Conservation (phyloP, 2,329 filamentous ascomycete species). For the Fusarium sarcochroum region DNA sequence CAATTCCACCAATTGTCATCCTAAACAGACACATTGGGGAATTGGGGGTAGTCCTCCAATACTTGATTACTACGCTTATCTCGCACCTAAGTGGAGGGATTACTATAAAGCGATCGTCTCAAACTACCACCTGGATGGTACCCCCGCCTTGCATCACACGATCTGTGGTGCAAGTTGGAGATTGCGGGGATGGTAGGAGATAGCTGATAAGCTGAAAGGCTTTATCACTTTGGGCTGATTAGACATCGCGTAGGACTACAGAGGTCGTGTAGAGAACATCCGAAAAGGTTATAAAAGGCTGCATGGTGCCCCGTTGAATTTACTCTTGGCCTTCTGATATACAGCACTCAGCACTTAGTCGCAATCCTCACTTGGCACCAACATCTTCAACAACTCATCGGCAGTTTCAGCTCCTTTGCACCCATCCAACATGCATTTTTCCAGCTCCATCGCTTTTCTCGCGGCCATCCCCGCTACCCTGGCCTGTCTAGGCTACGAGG, state of each 20-base stretch:
- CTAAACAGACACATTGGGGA: background rate
- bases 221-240: background rate
- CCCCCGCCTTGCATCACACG: background rate
- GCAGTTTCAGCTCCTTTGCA: background rate
- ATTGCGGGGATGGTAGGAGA: background rate
- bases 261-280: rapidly evolving
- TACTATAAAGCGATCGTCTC: background rate
- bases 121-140: background rate
- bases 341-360: background rate
- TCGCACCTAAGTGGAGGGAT: conserved; percentile 11
- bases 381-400: background rate
- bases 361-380: background rate
- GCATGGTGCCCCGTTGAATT: background rate
- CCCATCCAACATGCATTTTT: conserved; percentile 6
- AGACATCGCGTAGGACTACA: background rate
- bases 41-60: background rate
- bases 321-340: background rate
- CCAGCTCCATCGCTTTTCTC: conserved; percentile 36
- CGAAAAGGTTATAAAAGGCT: conserved; percentile 2
- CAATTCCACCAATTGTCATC: conserved; percentile 11
- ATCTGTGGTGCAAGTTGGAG: background rate
- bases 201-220: no score
- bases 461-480: conserved; percentile 49
- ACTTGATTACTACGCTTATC: background rate
- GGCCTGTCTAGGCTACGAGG: conserved; percentile 48